Evolutionary conservation across 1,284 basidiomycete genomes (phyloP).

Genomic region (Peniophora sp.): DNA sequence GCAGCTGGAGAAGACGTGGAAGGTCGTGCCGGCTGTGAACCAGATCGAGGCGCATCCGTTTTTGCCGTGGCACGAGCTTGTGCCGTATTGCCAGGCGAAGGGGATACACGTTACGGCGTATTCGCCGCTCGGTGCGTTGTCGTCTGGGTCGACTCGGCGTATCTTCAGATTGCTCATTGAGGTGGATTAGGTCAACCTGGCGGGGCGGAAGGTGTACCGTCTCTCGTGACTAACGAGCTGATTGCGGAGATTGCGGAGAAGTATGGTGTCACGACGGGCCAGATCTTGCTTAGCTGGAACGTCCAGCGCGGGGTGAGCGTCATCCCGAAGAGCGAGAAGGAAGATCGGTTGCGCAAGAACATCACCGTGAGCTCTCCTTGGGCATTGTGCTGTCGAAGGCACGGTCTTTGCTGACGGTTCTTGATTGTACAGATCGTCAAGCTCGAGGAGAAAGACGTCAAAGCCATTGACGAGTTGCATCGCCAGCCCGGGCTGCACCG

Average conservation of each 20-base stretch:
- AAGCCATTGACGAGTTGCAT: conserved; percentile 4
- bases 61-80: conserved; percentile 41
- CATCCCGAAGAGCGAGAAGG: conserved; percentile 31
- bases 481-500: conserved; percentile 5
- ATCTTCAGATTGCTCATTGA: not conserved
- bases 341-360: conserved; percentile 32
- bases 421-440: conserved; percentile 17
- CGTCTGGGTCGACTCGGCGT: not conserved
- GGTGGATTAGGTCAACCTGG: not conserved
- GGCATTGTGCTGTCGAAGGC: not conserved
- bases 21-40: not conserved
- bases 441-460: conserved; percentile 20
- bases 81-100: conserved; percentile 40
- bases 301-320: conserved; percentile 27
- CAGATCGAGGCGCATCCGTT: conserved; percentile 31
- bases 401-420: not conserved
- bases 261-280: conserved; percentile 31
- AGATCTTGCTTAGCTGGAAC: conserved; percentile 35
- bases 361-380: conserved; percentile 18
- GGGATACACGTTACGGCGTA: conserved; percentile 56
- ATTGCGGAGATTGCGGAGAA: conserved; percentile 33
- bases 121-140: conserved; percentile 35
- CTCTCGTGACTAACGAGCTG: conserved; percentile 11
- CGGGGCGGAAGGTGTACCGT: not conserved
- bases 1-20: conserved; percentile 24